Evolutionary conservation across 2,329 filamentous ascomycete genomes (phyloP), one percentile per base, ranked within the genome.

Genomic region (Trichoderma sp.): DNA sequence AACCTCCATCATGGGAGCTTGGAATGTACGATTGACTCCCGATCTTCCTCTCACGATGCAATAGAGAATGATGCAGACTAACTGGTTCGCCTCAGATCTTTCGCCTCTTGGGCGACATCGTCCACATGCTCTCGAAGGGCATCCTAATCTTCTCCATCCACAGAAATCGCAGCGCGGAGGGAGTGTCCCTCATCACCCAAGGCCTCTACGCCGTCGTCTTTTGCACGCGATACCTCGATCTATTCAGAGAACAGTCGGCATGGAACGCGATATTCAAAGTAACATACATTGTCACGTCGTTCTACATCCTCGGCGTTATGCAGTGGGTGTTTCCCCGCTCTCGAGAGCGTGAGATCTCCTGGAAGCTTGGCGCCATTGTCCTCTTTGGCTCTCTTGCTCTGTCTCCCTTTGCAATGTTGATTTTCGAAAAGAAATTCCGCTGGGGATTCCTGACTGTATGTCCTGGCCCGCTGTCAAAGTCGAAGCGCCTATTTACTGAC

Each of bases 111-210:
- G 96, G 91, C 82, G 96, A 98, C 83, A 85, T 96, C 80, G 94
- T 93, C 81, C 96, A 98, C 83, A 91, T 94, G 63, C 88, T 91
- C 66, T 97, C 95, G 75, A 98, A 98, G 89, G 91, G 92, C 83
- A 97, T 98, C 82, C 89, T 98, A 80, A 95, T 98, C 85, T 94
- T 92, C 86, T 92, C 95, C 74, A 98, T 98, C 81, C 95, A 98
- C 85, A 90, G 91, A 79, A 98, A 98, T 82, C 90, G 90, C 82
- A 97, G 93, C 83, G 93, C 95, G 65, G 95, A 98, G 88, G 95
- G 95, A 76, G 93, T 98, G 77, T 98, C 95, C 29, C 91, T 98
- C 82, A 94, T 98, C 81, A 98, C 94, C 1, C 96, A 98, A 85
- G 89, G 92, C 74, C 91, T 98, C 78, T 98, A 98, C 85, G 91